Conservation (phyloP, 306 rosid genomes). For the Prunus davidiana region DNA sequence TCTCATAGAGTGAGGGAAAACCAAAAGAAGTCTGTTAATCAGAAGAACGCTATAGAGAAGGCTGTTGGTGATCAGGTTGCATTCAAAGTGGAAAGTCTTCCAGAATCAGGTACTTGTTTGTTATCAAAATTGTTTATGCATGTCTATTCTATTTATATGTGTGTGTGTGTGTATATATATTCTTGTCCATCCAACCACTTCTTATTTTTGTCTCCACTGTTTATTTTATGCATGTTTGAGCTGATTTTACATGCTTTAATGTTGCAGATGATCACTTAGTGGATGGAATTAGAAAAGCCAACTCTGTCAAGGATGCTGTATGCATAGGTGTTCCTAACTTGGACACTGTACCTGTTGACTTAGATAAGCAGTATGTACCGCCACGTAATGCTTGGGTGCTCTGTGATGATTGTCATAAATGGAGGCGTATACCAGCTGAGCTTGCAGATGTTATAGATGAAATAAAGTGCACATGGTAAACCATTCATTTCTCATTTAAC, state of each 20-base stretch:
- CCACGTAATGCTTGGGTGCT: slow-evolving; percentile 87
- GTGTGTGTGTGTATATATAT: too few species aligned
- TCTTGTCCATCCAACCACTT: slow-evolving; percentile 1
- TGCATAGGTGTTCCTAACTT: slow-evolving; percentile 31
- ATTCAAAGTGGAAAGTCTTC: slow-evolving; percentile 40
- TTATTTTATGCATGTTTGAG: slow-evolving; percentile 16
- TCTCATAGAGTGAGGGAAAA: slow-evolving; percentile 45
- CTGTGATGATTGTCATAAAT: slow-evolving; percentile 90
- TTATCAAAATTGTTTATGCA: neutral
- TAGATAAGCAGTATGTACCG: slow-evolving; percentile 51
- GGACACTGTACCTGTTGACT: slow-evolving; percentile 37
- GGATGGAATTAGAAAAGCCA: slow-evolving; percentile 38
- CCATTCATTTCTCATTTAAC: slow-evolving; percentile 12
- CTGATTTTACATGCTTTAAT: slow-evolving; percentile 29
- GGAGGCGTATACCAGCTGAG: slow-evolving; percentile 91
- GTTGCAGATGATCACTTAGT: slow-evolving; percentile 42
- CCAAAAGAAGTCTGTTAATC: slow-evolving; percentile 39
- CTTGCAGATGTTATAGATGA: slow-evolving; percentile 83
- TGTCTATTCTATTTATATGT: neutral
- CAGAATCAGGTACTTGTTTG: slow-evolving; percentile 52
- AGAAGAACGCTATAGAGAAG: slow-evolving; percentile 48
- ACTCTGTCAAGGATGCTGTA: slow-evolving; percentile 30
- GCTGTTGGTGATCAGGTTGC: slow-evolving; percentile 30
- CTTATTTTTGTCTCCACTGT: slow-evolving; percentile 9
- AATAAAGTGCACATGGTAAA: slow-evolving; percentile 81